Percentiles rank a stretch among this genome's conserved stretches.
phyloP scores from a whole-genome alignment of 176 grass and related monocot species.

The Cenchrus americanus region DNA sequence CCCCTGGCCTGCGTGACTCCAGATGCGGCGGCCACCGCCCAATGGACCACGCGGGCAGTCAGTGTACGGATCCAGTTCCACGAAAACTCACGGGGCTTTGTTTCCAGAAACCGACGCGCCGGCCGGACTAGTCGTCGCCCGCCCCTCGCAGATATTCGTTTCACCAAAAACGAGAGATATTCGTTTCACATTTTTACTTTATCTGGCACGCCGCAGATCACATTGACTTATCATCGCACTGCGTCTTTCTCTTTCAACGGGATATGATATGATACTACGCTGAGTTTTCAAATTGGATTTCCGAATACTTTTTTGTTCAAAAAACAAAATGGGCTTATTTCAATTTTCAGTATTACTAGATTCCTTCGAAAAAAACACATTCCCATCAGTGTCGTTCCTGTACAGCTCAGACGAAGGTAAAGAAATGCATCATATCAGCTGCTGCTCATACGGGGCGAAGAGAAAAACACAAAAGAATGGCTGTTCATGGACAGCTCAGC shows the following conservation, averaged over 20 bases:
- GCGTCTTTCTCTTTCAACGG: neutral
- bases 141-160: neutral
- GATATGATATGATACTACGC: neutral
- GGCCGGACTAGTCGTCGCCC: neutral
- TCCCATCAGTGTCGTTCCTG: neutral
- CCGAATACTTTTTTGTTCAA: too few species aligned
- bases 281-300: neutral
- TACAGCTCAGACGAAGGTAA: neutral
- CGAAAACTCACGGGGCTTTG: neutral
- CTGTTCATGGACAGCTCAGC: conserved; percentile 32
- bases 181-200: conserved; percentile 15
- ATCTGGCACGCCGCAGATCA: conserved; percentile 7
- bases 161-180: neutral
- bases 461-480: neutral
- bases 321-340: neutral
- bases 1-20: neutral
- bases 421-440: neutral
- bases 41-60: neutral
- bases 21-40: neutral
- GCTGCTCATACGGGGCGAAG: neutral
- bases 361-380: neutral
- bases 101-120: neutral
- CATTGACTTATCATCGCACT: neutral
- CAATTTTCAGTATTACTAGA: neutral
- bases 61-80: neutral